Base-by-base conservation (phyloP, 2,329 filamentous ascomycete species). In the Aphanoascus verrucosus region DNA sequence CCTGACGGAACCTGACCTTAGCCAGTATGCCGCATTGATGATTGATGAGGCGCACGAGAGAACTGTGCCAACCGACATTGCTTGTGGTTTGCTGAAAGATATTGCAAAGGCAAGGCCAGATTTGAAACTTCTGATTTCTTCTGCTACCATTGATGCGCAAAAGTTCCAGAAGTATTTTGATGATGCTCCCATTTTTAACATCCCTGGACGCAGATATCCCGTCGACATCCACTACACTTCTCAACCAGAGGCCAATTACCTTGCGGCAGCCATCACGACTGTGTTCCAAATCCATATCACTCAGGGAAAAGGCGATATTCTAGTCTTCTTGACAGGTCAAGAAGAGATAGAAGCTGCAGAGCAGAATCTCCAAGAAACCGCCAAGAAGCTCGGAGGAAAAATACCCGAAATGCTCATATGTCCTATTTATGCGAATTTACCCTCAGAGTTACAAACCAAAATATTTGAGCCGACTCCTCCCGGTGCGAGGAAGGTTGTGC, bases 41-140 rank as follows among this genome's bases (percentile, higher is more conserved):
- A 91, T 98, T 54, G 93, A 98, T 65, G 93, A 98, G 67, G 93
- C 93, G 0, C 93, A 98, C 78, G 93, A 98, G 67, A 79, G 93
- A 60, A 95, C 88, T 0, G 79, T 97, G 0, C 83, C 88, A 51
- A 95, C 91, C 0, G 93, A 98, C 68, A 90, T 98, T 54, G 71
- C 96, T 6, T 79, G 95, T 55, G 88, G 87, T 9, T 71, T 98
- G 34, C 77, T 95, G 54, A 96, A 96, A 64, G 91, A 97, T 71
- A 78, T 97, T 57, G 84, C 87, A 0, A 78, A 86, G 56, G 86
- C 86, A 50, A 76, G 93, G 41, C 87, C 85, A 2, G 91, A 97
- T 57, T 71, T 98, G 50, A 94, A 91, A 67, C 72, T 98, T 0
- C 76, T 98, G 32, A 95, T 98, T 53, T 93, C 88, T 2, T 95